A percentile compares a stretch with the other conserved stretches of the same genome.
These are phyloP conservation scores for Aspergillus fischeri DNA, from an alignment of 2,329 filamentous ascomycete species.

Conservation along the genomic window DNA sequence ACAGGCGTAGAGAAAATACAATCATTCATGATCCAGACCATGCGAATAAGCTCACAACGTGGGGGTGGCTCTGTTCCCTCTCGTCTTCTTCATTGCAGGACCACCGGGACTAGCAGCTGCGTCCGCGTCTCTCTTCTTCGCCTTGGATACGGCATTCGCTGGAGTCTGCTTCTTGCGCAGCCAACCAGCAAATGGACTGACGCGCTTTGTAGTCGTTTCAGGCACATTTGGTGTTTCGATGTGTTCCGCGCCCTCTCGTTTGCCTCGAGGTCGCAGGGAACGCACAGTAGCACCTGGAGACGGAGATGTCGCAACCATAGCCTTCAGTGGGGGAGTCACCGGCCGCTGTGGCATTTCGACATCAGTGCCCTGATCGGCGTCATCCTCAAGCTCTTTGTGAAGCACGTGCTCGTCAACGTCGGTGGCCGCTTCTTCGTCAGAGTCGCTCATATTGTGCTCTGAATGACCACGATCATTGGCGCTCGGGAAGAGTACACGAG, in stretches of 20 bases:
- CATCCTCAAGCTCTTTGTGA: constrained; percentile 13
- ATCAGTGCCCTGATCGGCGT: constrained; percentile 12
- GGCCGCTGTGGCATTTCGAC: constrained; percentile 14
- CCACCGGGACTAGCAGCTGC: constrained; percentile 21
- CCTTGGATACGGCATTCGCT: constrained; percentile 19
- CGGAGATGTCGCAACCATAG: constrained; percentile 21
- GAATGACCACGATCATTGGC: constrained; percentile 40
- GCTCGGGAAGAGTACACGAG: constrained; percentile 56
- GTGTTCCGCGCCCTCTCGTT: constrained; percentile 21
- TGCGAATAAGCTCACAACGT: constrained; percentile 7
- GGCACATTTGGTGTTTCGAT: constrained; percentile 20
- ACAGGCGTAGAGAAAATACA: not conserved
- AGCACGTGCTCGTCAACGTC: constrained; percentile 47
- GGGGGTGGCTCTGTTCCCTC: constrained; percentile 14
- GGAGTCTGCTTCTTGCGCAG: constrained; percentile 34
- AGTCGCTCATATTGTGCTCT: constrained; percentile 33
- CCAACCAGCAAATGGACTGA: constrained; percentile 41
- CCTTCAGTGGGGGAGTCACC: constrained; percentile 20
- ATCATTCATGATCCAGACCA: not conserved
- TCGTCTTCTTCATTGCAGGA: constrained; percentile 30
- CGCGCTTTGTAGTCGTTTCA: constrained; percentile 28
- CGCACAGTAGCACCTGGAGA: constrained; percentile 30
- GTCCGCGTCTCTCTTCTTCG: constrained; percentile 36
- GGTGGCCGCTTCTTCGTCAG: constrained; percentile 52
- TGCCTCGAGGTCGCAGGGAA: constrained; percentile 30